A percentile compares a stretch with the other conserved stretches of the same genome.
Conservation (phyloP, 129 eudicot genomes). For the Lonicera japonica region DNA sequence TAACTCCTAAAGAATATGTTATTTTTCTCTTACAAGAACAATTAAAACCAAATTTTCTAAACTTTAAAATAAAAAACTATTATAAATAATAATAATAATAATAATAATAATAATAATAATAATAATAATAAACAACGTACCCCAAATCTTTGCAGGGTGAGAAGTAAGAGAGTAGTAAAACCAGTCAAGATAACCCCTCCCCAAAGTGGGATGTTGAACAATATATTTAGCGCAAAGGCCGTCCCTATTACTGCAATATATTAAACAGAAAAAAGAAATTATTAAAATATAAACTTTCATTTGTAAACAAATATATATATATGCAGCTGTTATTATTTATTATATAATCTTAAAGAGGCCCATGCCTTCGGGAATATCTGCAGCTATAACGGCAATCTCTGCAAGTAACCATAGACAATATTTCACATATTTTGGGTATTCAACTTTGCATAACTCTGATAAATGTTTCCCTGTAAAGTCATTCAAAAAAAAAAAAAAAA, state of each 20-base stretch:
- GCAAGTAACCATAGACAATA: slow-evolving; percentile 83
- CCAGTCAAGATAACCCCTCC: slow-evolving; percentile 87
- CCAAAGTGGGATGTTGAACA: slow-evolving; percentile 89
- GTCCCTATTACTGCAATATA: slow-evolving; percentile 80
- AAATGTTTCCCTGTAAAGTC: slow-evolving; percentile 82
- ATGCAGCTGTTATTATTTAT: neutral
- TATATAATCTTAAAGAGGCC: neutral
- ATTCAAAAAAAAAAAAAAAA: neutral
- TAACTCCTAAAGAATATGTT: too few species aligned
- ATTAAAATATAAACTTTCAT: too few species aligned
- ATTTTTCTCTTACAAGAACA: too few species aligned
- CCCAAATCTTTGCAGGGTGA: slow-evolving; percentile 88
- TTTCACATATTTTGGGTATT: slow-evolving; percentile 65
- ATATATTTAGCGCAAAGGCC: slow-evolving; percentile 85
- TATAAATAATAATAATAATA: too few species aligned
- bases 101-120: too few species aligned
- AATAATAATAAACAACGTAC: slow-evolving; percentile 26
- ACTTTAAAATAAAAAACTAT: too few species aligned
- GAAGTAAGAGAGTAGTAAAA: slow-evolving; percentile 74
- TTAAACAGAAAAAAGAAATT: neutral
- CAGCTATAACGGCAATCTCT: slow-evolving; percentile 87
- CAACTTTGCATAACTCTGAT: slow-evolving; percentile 81
- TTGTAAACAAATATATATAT: slow-evolving; percentile 2
- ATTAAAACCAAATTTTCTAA: too few species aligned
- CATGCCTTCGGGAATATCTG: slow-evolving; percentile 89